A percentile compares a stretch with the other conserved stretches of the same genome.
These are phyloP conservation scores for Apophysomyces ossiformis DNA, from an alignment of 371 early-diverging fungal genomes.

Conservation along the genomic window DNA sequence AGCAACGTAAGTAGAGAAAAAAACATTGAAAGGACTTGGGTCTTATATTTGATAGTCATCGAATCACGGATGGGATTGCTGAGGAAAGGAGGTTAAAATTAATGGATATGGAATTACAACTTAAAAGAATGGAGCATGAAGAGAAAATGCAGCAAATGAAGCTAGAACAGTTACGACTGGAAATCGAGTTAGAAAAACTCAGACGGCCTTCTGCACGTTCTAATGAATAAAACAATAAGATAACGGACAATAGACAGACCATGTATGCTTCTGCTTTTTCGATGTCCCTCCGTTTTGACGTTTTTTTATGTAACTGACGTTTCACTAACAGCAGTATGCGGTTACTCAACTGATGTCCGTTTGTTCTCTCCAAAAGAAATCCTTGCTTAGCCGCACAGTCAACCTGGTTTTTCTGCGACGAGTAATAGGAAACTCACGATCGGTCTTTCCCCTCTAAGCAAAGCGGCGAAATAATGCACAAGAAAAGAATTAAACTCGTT, in stretches of 20 bases:
- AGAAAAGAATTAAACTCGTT: too few species aligned
- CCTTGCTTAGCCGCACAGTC: too few species aligned
- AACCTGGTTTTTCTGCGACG: too few species aligned
- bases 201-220: slow-evolving; percentile 1
- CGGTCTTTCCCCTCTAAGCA: too few species aligned
- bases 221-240: neutral
- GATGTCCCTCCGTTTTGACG: neutral
- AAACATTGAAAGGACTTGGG: neutral
- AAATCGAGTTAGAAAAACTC: slow-evolving; percentile 40
- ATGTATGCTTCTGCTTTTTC: too few species aligned
- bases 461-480: too few species aligned
- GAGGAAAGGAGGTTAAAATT: slow-evolving; percentile 25
- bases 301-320: neutral
- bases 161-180: slow-evolving; percentile 39
- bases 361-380: too few species aligned
- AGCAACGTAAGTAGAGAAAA: slow-evolving; percentile 13
- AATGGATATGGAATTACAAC: slow-evolving; percentile 28
- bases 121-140: slow-evolving; percentile 42
- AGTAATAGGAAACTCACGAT: too few species aligned
- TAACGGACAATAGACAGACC: neutral
- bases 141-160: slow-evolving; percentile 47
- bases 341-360: neutral
- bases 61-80: slow-evolving; percentile 14
- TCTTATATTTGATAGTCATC: slow-evolving; percentile 10
- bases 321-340: neutral